A percentile compares a stretch with the other conserved stretches of the same genome.
phyloP scores from a whole-genome alignment of 495 filamentous ascomycete genomes.

The Wilcoxina mikolae region DNA sequence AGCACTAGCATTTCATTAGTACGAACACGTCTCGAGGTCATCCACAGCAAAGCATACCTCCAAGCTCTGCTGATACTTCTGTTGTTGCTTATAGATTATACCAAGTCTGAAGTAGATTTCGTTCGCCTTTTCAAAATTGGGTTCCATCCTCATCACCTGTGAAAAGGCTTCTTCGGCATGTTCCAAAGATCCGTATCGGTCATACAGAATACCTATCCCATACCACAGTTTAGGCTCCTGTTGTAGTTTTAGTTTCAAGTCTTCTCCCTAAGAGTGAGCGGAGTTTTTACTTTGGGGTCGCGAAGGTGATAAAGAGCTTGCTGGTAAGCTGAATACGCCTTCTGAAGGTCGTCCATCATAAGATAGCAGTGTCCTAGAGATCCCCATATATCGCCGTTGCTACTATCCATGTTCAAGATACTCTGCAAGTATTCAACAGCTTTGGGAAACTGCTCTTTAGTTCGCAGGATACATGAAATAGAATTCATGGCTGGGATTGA shows the following conservation, averaged over 20 bases:
- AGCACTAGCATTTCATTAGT: constrained; percentile 51
- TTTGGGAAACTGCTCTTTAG: constrained; percentile 83
- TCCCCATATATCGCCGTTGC: constrained; percentile 92
- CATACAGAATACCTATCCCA: constrained; percentile 94
- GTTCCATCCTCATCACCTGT: constrained; percentile 97
- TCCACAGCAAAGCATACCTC: constrained; percentile 44
- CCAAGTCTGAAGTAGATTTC: constrained; percentile 98
- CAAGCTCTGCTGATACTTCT: constrained; percentile 80
- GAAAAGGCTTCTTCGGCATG: constrained; percentile 98
- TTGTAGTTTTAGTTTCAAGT: neutral
- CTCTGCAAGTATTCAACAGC: constrained; percentile 86
- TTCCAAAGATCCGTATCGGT: constrained; percentile 90
- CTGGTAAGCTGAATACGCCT: constrained; percentile 96
- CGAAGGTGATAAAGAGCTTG: constrained; percentile 83
- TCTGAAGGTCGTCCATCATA: constrained; percentile 98
- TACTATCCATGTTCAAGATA: constrained; percentile 75
- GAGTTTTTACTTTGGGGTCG: constrained; percentile 66
- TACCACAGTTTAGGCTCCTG: constrained; percentile 98
- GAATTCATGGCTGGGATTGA: constrained; percentile 89
- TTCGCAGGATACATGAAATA: constrained; percentile 77
- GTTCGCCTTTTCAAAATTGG: constrained; percentile 96
- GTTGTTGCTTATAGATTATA: constrained; percentile 98
- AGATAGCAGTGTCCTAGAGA: constrained; percentile 88
- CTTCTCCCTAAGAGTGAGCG: neutral
- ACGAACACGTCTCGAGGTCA: neutral